phyloP scores from a whole-genome alignment of 352 stramenopile species.

The Globisporangium spiculum region DNA sequence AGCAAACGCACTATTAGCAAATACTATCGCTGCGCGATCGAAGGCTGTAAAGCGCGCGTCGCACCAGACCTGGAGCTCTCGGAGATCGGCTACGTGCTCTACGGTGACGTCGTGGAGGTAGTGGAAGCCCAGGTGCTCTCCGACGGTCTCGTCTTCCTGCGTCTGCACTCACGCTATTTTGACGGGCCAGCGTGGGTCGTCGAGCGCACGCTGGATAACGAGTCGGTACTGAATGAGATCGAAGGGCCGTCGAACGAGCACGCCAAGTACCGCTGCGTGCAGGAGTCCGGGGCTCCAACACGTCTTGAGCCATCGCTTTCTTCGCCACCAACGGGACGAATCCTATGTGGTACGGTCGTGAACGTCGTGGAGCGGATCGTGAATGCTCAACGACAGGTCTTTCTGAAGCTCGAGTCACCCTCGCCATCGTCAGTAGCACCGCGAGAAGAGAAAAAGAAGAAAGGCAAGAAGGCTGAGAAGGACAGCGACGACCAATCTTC shows the following conservation, averaged over 20 bases:
- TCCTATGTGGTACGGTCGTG: slow-evolving; percentile 55
- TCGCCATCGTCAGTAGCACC: background rate
- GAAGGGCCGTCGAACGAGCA: slow-evolving; percentile 34
- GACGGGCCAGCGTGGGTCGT: slow-evolving; percentile 66
- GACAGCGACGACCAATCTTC: background rate
- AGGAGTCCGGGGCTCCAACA: slow-evolving; percentile 59
- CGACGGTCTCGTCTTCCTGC: slow-evolving; percentile 65
- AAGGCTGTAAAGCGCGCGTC: slow-evolving; percentile 69
- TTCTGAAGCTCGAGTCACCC: slow-evolving; percentile 29
- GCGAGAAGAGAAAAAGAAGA: background rate
- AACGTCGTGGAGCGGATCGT: slow-evolving; percentile 50
- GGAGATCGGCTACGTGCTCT: slow-evolving; percentile 74
- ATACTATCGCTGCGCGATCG: slow-evolving; percentile 68
- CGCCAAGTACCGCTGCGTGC: slow-evolving; percentile 62
- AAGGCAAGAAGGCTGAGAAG: background rate
- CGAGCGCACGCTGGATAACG: slow-evolving; percentile 73
- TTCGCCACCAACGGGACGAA: slow-evolving; percentile 51
- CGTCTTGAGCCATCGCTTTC: slow-evolving; percentile 54
- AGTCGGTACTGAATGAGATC: slow-evolving; percentile 67
- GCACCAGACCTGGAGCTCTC: slow-evolving; percentile 47
- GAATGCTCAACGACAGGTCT: slow-evolving; percentile 65
- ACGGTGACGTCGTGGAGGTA: slow-evolving; percentile 75
- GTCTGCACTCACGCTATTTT: slow-evolving; percentile 65
- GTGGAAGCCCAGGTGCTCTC: slow-evolving; percentile 36
- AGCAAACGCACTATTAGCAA: slow-evolving; percentile 11